Conservation (phyloP, 768 basidiomycete species). For the Dictyophora rubrovolvata region DNA sequence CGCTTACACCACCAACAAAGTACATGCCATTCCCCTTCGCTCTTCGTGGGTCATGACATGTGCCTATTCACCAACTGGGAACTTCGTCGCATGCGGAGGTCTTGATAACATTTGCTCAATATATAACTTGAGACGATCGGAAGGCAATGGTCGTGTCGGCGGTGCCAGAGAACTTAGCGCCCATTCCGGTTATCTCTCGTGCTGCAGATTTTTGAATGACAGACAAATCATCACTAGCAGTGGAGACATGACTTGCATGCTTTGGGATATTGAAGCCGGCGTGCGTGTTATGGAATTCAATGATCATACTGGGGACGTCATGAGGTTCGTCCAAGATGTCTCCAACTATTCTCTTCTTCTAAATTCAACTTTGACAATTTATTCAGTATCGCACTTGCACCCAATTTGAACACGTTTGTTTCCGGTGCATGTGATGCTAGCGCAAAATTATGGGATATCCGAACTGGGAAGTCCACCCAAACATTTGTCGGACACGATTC, state of each 20-base stretch:
- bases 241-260: constrained; percentile 99
- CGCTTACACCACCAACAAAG: constrained; percentile 99
- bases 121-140: constrained; percentile 82
- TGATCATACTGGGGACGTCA: constrained; percentile 98
- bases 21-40: constrained; percentile 95
- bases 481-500: constrained; percentile 98
- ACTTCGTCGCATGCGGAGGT: constrained; percentile 96
- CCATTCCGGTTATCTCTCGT: constrained; percentile 95
- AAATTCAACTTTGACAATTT: not conserved
- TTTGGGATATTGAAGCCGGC: constrained; percentile 99
- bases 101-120: constrained; percentile 99
- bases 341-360: not conserved
- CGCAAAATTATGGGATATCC: constrained; percentile 98
- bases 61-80: constrained; percentile 94
- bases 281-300: constrained; percentile 97
- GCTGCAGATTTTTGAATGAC: constrained; percentile 98
- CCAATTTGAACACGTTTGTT: constrained; percentile 93
- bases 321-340: constrained; percentile 62
- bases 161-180: constrained; percentile 93
- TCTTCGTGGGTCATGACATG: constrained; percentile 99
- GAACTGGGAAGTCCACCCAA: constrained; percentile 94
- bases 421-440: constrained; percentile 98
- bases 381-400: constrained; percentile 80
- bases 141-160: constrained; percentile 59
- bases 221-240: constrained; percentile 96